Evolutionary conservation across 192 early-diverging fungal genomes (phyloP), one percentile per base, ranked within the genome.

Genomic region (Diversispora epigaea): DNA sequence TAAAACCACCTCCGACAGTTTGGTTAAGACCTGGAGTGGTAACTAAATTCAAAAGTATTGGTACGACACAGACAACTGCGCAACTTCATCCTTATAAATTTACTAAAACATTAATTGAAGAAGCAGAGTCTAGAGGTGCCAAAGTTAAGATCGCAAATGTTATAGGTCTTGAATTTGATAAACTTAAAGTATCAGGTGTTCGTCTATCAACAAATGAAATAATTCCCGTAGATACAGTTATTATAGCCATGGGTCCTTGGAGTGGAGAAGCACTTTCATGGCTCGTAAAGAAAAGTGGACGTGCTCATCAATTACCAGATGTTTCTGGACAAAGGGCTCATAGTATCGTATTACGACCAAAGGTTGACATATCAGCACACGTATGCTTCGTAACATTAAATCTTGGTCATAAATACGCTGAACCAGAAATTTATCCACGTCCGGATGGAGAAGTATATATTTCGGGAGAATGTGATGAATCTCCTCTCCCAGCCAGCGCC

Each of bases 191-290:
- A 7, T 79, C 39, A 49, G 80, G 80, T n/a, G 76, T 83, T 1
- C 7, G 46, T 17, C 39, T 80, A 40, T 76, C 79, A 3, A 74
- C 74, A 57, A 73, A 80, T 39, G 64, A 47, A 25, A 68, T 41
- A 25, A 52, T 83, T 41, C 15, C 56, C 6, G 80, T 55, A 4
- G 82, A 84, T 58, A 65, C 65, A 32, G 77, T 83, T 17, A 73
- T 85, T 15, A 46, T 85, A 17, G 79, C 79, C 10, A 79, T 85
- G 77, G 84, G 84, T 19, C 84, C 84, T 21, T 85, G 84, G 84
- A 76, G 74, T 45, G 78, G 69, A 6, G 46, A 72, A 62, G 77
- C 45, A 40, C 65, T 52, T 57, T 45, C n/a, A 75, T 84, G 69
- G 62, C 77, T 68, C 22, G 56, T 64, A 3, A 74, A 74, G 63